Conservation (phyloP, 306 rosid species). For the Acacia melanoxylon region DNA sequence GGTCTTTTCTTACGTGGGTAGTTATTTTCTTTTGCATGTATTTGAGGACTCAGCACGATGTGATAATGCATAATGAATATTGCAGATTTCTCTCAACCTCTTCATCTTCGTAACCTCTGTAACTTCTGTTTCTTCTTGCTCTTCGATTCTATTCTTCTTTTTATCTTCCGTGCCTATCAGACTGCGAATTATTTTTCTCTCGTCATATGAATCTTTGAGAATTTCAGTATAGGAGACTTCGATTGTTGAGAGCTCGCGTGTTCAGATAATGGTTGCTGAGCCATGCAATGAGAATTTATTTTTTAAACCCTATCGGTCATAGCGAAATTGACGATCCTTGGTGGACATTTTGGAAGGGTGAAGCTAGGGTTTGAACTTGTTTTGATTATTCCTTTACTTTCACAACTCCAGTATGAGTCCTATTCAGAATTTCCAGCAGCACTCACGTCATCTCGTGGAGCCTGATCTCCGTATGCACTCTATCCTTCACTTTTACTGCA, state of each 20-base stretch:
- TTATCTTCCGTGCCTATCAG: background rate
- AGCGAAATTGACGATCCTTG: background rate
- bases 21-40: too few relatives aligned
- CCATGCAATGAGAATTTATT: background rate
- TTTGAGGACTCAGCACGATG: too few relatives aligned
- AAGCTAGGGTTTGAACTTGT: constrained; percentile 46
- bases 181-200: background rate
- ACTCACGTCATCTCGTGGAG: constrained; percentile 80
- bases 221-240: background rate
- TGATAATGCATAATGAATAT: too few relatives aligned
- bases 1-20: too few relatives aligned
- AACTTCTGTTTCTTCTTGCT: too few relatives aligned
- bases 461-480: constrained; percentile 61
- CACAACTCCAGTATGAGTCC: constrained; percentile 69
- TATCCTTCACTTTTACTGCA: constrained; percentile 14
- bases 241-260: background rate
- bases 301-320: constrained; percentile 37
- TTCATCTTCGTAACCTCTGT: too few relatives aligned
- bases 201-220: background rate
- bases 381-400: constrained; percentile 15
- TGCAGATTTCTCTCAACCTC: too few relatives aligned
- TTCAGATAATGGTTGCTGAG: background rate
- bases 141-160: too few relatives aligned
- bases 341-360: background rate
- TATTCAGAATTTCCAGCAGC: constrained; percentile 90